Conservation (phyloP, 129 eudicot species). For the Artemisia tridentata region DNA sequence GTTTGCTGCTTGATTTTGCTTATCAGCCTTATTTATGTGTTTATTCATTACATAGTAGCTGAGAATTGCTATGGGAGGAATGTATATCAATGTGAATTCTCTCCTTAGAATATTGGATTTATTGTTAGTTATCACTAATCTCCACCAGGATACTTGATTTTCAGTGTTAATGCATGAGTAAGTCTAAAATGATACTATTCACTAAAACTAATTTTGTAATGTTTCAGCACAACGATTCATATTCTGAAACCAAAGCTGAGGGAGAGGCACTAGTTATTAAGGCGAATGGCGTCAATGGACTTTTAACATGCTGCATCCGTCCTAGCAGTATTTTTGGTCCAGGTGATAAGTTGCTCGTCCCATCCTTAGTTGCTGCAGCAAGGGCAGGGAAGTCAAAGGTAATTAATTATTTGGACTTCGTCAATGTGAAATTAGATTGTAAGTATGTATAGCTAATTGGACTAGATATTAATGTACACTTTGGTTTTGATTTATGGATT, state of each 20-base stretch:
- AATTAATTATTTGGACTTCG: slow-evolving; percentile 8
- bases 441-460: background rate
- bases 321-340: slow-evolving; percentile 98
- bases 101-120: too few relatives aligned
- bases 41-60: too few relatives aligned
- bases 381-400: slow-evolving; percentile 96
- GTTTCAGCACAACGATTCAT: slow-evolving; percentile 89
- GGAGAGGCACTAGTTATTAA: slow-evolving; percentile 88
- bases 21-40: too few relatives aligned
- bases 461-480: background rate
- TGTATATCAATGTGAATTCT: too few relatives aligned
- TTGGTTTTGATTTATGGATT: slow-evolving; percentile 24
- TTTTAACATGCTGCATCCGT: slow-evolving; percentile 87
- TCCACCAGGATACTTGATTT: background rate
- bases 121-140: background rate
- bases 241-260: slow-evolving; percentile 92
- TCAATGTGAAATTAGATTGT: slow-evolving; percentile 3
- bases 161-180: slow-evolving; percentile 4
- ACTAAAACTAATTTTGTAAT: slow-evolving; percentile 9
- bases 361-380: slow-evolving; percentile 86
- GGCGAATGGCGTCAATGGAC: slow-evolving; percentile 84
- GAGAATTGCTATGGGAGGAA: too few relatives aligned
- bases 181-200: background rate
- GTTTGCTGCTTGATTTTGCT: too few relatives aligned
- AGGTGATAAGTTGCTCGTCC: slow-evolving; percentile 94